Base-by-base conservation (phyloP, 768 basidiomycete genomes). In the Mycena haematopus region DNA sequence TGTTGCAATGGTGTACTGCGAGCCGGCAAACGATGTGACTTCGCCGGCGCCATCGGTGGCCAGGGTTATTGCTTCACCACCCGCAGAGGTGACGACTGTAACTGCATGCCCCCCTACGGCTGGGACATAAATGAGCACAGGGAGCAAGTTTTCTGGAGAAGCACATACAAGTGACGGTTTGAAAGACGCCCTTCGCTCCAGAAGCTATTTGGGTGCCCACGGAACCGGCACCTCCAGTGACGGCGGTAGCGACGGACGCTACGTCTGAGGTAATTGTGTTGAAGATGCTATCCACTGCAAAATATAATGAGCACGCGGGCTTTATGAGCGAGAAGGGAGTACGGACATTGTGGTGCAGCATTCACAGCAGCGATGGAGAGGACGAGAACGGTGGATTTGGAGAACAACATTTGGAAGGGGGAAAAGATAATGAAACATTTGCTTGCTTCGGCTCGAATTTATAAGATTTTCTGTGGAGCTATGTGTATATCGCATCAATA, bases 41-140 rank as follows among this genome's bases (percentile, higher is more conserved):
- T 77, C 76, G 17, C 69, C 80, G 44, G 70, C 79, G 7, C 77
- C 80, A 2, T 75, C 74, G 5, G 64, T 71, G 27, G 86, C 88
- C 21, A 91, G 79, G 0, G 88, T 90, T 60, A 89, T 74, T 1
- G 81, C 88, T 46, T 79, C 67, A 13, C 88, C 89, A 8, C 86
- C 89, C 11, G 70, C 80, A 44, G 82, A 84, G 17, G 85, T 87
- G 29, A 90, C 73, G 21, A 90, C 70, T 15, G 85, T 90, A 52
- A 78, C 74, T 2, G 77, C 83, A 10, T 75, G 60, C 15, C 84
- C 88, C n/a, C 78, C 86, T 58, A 80, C 69, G 31, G 86, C 89
- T 90, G 6, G 4, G 22, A 29, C 51, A 54, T 17, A 36, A 22
- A 58, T 50, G 45, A 71, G 73, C 51, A 10, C 69, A n/a, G 71